Base-by-base conservation (phyloP, 208 protist genomes). In the Strigomonas culicis region DNA sequence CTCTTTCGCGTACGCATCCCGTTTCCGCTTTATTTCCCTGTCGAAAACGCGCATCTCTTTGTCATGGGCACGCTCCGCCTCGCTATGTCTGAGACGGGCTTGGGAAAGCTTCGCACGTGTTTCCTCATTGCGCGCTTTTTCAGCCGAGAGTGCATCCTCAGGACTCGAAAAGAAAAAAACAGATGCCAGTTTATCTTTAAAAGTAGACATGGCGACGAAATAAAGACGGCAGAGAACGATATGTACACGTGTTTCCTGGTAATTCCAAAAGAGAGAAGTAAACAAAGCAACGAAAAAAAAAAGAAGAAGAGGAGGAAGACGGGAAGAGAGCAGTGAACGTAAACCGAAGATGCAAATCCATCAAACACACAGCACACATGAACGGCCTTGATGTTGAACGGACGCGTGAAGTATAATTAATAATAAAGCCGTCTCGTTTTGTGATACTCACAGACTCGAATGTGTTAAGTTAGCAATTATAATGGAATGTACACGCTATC, bases 71-170 rank as follows among this genome's bases (percentile, higher is more conserved):
- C 68, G 60, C 60, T 91, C 79, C 36, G 85, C 72, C 44, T 74
- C 75, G 32, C 63, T 65, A 57, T 82, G 74, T 24, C 67, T 59
- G 30, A 89, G 44, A 7, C 74, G 76, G 7, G 61, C 63, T 17
- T 66, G 66, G 8, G 71, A 64, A 10, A 88, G 58, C 47, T 84
- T 80, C 2, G 71, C 72, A 0, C 75, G 70, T 1, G 85, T 81
- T 72, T 84, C 80, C 53, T 82, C 85, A 36, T 95, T 95, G 55
- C 89, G 83, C n/a, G 77, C 86, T 13, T 65, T 55, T 52, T 95
- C 84, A 0, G 63, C 64, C 0, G 84, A 76, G 22, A 95, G 61
- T 1, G 75, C 78, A 22, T 82, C 77, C 2, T 95, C 81, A 1
- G 76, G 51, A 13, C 80, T 60, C 4, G 68, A 73, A 36, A 92